A percentile compares a stretch with the other conserved stretches of the same genome.
Conservation (phyloP, 805 yeast genomes). For the Suhomyces vadensis region DNA sequence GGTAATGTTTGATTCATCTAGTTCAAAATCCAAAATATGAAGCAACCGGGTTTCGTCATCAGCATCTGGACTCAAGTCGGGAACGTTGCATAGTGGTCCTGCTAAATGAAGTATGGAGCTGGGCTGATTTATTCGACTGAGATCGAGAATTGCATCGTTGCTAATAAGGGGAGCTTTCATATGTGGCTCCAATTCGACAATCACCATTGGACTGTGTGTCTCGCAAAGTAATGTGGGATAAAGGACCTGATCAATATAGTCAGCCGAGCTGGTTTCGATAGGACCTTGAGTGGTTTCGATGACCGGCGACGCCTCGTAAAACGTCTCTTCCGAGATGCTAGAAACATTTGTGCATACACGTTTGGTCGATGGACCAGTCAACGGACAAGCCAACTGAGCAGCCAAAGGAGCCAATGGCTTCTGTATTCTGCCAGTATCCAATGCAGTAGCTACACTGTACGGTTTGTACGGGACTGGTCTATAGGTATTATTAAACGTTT, state of each 20-base stretch:
- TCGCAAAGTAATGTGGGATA: constrained; percentile 14
- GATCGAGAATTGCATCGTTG: constrained; percentile 9
- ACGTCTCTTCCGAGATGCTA: constrained; percentile 10
- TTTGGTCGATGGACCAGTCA: no score
- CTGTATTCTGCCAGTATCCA: no score
- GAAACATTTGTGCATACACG: neutral
- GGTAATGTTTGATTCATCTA: constrained; percentile 4
- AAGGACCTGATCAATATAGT: no score
- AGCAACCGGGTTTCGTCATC: constrained; percentile 17
- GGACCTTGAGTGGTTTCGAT: neutral
- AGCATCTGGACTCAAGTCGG: constrained; percentile 9
- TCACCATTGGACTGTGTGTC: constrained; percentile 10
- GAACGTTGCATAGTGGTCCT: constrained; percentile 18
- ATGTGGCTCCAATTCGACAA: constrained; percentile 11
- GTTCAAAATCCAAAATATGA: constrained; percentile 18
- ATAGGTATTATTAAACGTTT: neutral
- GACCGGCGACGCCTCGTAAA: constrained; percentile 21
- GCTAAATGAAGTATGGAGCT: constrained; percentile 6
- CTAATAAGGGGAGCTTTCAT: constrained; percentile 16
- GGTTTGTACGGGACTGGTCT: neutral
- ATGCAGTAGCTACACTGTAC: no score
- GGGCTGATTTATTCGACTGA: constrained; percentile 3
- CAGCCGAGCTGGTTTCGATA: no score
- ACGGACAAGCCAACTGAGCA: no score
- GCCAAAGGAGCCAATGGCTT: no score